A percentile compares a stretch with the other conserved stretches of the same genome.
These are phyloP conservation scores for Trametes maxima DNA, from an alignment of 768 basidiomycete genomes.

Conservation along the genomic window DNA sequence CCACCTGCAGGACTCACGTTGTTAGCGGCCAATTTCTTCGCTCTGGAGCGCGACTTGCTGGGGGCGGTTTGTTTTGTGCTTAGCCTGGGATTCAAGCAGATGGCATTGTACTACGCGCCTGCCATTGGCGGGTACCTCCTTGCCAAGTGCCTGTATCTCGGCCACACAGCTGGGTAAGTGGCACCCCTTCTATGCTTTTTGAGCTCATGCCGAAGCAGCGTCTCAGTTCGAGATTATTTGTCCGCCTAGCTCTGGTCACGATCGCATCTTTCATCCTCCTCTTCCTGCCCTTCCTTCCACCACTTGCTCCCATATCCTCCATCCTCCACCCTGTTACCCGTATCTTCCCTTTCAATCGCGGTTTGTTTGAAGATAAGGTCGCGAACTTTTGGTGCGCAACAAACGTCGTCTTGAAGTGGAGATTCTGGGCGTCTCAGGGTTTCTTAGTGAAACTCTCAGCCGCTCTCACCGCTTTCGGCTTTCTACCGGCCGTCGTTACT, in stretches of 20 bases:
- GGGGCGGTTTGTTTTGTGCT: constrained; percentile 82
- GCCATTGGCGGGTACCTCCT: constrained; percentile 89
- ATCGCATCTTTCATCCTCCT: constrained; percentile 62
- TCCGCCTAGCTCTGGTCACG: constrained; percentile 67
- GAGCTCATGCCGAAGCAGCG: background rate
- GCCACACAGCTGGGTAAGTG: constrained; percentile 67
- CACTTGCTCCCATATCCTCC: constrained; percentile 48
- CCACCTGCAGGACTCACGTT: constrained; percentile 60
- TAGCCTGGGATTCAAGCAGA: constrained; percentile 93
- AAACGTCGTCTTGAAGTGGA: constrained; percentile 90
- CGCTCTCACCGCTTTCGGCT: constrained; percentile 66
- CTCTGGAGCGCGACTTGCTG: constrained; percentile 64
- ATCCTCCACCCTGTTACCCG: constrained; percentile 71
- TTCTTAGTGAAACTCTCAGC: constrained; percentile 69
- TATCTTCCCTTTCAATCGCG: constrained; percentile 91
- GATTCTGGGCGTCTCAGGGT: constrained; percentile 46
- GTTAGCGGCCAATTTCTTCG: constrained; percentile 70
- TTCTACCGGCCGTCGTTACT: constrained; percentile 60
- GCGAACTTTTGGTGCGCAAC: constrained; percentile 98
- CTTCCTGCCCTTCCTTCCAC: constrained; percentile 80
- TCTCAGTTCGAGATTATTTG: constrained; percentile 51
- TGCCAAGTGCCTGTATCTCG: constrained; percentile 86
- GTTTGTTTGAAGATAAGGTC: constrained; percentile 94
- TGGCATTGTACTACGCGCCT: constrained; percentile 93
- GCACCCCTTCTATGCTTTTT: background rate